Evolutionary conservation across 768 basidiomycete genomes (phyloP), one percentile per base, ranked within the genome.

Genomic region (Leccinum variicolor): DNA sequence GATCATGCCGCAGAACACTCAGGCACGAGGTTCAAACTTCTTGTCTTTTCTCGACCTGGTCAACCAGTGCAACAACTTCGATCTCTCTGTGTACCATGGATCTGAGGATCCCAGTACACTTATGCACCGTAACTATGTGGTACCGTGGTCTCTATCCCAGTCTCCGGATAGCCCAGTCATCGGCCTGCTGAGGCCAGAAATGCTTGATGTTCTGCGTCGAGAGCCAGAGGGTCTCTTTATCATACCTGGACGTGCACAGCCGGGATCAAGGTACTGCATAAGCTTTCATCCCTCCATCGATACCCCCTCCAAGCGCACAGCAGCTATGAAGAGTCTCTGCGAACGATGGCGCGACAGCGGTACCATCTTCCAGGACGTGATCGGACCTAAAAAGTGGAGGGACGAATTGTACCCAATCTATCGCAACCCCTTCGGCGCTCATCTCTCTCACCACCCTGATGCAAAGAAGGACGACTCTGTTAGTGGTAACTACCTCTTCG

Each of bases 381-480:
- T 91, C 69, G 87, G 89, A 4, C 84, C 83, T 15, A 77, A 71
- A 61, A 89, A 94, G 55, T 98, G 96, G 95, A 77, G 95, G 47
- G 77, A 80, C 56, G 97, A 99, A 77, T 73, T 84, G 68, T 98
- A 97, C 66, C 80, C 89, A 23, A 75, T 90, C 39, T 92, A 90
- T 69, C 77, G 77, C 13, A 79, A 85, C 62, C 89, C 90, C 2
- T 86, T 91, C 64, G 84, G 85, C 9, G 65, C 68, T 29, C 69
- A 65, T 57, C 70, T 81, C 67, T 78, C 77, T 54, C 62, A 54
- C 60, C 74, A 55, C 45, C 62, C 43, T 49, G 62, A 66, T 31
- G 53, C 74, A 29, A 73, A 67, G 25, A 70, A 67, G 25, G 72
- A 66, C 5, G 70, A 70, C 34, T 71, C 67, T 15, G 68, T 72